Percentiles rank a stretch among this genome's conserved stretches.
Evolutionary conservation across 1,284 basidiomycete species (phyloP).

Genomic region (Porogramme epimiltina): DNA sequence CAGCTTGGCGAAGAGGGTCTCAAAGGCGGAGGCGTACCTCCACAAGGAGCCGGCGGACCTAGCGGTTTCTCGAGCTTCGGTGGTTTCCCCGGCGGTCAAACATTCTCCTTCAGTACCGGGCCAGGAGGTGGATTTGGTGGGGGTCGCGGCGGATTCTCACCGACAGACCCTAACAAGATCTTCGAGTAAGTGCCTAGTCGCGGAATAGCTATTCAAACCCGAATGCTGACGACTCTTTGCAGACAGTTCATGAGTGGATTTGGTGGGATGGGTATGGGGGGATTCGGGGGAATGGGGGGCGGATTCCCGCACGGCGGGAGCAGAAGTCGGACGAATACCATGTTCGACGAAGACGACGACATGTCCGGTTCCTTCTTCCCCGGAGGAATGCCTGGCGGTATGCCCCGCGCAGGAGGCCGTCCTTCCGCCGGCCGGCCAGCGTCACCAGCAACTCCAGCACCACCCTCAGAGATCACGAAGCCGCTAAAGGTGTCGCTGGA

Average conservation of each 20-base stretch:
- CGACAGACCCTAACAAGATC: slow-evolving; percentile 88
- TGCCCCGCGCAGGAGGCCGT: slow-evolving; percentile 37
- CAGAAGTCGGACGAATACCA: slow-evolving; percentile 31
- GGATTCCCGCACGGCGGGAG: slow-evolving; percentile 37
- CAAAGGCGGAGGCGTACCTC: slow-evolving; percentile 64
- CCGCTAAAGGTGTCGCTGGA: slow-evolving; percentile 88
- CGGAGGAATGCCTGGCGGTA: slow-evolving; percentile 54
- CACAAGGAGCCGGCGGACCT: slow-evolving; percentile 49
- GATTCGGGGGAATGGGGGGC: slow-evolving; percentile 36
- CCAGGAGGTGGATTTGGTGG: slow-evolving; percentile 43
- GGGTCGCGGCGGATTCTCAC: slow-evolving; percentile 57
- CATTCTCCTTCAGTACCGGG: slow-evolving; percentile 64
- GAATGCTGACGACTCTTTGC: slow-evolving; percentile 25
- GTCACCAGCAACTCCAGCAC: slow-evolving; percentile 35
- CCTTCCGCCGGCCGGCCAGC: slow-evolving; percentile 20
- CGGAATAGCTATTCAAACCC: too few species aligned
- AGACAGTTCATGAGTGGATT: slow-evolving; percentile 71
- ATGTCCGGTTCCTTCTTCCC: slow-evolving; percentile 43
- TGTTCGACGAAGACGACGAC: slow-evolving; percentile 54
- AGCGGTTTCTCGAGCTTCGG: slow-evolving; percentile 51
- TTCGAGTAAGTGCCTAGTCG: slow-evolving; percentile 71
- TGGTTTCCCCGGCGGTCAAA: slow-evolving; percentile 50
- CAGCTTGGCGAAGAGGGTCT: slow-evolving; percentile 96
- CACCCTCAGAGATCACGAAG: slow-evolving; percentile 70
- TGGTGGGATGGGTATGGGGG: slow-evolving; percentile 44